Base-by-base conservation (phyloP, 306 rosid species). In the Malus orientalis region DNA sequence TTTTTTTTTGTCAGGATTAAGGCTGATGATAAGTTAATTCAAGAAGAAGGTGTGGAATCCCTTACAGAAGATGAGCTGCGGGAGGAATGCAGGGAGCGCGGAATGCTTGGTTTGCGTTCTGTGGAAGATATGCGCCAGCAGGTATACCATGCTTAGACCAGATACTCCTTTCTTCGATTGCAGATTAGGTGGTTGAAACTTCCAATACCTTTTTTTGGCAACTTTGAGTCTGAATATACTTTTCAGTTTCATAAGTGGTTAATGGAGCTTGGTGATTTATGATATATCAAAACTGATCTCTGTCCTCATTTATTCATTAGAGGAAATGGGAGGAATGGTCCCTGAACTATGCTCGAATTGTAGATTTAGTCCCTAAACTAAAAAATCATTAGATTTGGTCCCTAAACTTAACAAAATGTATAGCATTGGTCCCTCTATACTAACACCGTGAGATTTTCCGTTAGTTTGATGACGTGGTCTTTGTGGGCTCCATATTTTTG, bases 51-150 rank as follows among this genome's bases (percentile, higher is more conserved):
- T 76, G 85, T 95, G 73, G 97, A 90, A 84, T 95, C 99, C 78
- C 96, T 95, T 74, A 89, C 99, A 60, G 99, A 95, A 89, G 93
- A 71, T 42, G 99, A 95, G 76, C 99, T 95, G 65, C 89, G 93
- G 18, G 97, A 90, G 82, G 99, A 91, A 67, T 95, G 99, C 82
- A 90, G 99, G 85, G 97, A 92, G 81, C 87, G 99, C 49, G 99
- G 97, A 87, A 90, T 95, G 92, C 99, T 95, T 82, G 99, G 97
- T 71, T 75, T 89, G 84, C 89, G 79, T 79, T 95, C 99, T 70
- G 93, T 92, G 45, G 97, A 92, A 80, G 97, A 95, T 83, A 92
- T 95, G 99, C 95, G 99, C 76, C 93, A 92, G 74, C 97, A 95
- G 99, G 99, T 92, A 79, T 66, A 29, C 74, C n/a, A 3, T 20